These are phyloP conservation scores for Grammothele lineata DNA, from an alignment of 768 basidiomycete genomes.

Conservation along the genomic window DNA sequence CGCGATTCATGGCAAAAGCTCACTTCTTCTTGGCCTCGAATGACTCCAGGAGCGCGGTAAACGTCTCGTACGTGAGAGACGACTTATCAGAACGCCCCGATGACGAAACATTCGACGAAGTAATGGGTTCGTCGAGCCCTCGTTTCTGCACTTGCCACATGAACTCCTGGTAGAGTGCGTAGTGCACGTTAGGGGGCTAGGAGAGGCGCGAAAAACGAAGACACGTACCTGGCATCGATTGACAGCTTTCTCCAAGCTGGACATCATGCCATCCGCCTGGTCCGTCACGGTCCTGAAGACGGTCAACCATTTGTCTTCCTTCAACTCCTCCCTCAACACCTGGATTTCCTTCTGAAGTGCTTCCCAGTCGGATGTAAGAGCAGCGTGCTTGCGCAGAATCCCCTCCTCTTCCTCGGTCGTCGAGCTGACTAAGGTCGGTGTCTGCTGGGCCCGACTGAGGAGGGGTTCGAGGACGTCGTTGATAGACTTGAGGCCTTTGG, in stretches of 20 bases:
- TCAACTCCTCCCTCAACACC: conserved; percentile 83
- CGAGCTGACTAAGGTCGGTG: conserved; percentile 17
- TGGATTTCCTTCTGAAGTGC: conserved; percentile 75
- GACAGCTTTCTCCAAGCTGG: conserved; percentile 88
- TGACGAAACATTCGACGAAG: conserved; percentile 38
- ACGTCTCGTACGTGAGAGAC: conserved; percentile 56
- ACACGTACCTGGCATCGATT: conserved; percentile 76
- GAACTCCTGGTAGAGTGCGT: conserved; percentile 77
- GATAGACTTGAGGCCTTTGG: conserved; percentile 66
- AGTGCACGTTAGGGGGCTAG: background rate
- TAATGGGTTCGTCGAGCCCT: conserved; percentile 41
- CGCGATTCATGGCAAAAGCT: conserved; percentile 16
- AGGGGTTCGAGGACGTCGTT: conserved; percentile 63
- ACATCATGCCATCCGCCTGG: conserved; percentile 98
- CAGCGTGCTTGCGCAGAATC: conserved; percentile 69
- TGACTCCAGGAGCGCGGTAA: conserved; percentile 62
- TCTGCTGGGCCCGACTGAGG: conserved; percentile 33
- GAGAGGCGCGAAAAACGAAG: too few relatives aligned
- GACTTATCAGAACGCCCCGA: conserved; percentile 48
- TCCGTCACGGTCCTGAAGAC: conserved; percentile 92
- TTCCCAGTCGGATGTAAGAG: conserved; percentile 77
- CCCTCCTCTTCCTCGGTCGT: conserved; percentile 37
- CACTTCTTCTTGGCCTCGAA: conserved; percentile 90
- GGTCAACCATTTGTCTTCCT: conserved; percentile 95
- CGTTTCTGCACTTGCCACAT: conserved; percentile 75